These are phyloP conservation scores for Lithospermum erythrorhizon DNA, from an alignment of 257 asterid species.

Conservation along the genomic window DNA sequence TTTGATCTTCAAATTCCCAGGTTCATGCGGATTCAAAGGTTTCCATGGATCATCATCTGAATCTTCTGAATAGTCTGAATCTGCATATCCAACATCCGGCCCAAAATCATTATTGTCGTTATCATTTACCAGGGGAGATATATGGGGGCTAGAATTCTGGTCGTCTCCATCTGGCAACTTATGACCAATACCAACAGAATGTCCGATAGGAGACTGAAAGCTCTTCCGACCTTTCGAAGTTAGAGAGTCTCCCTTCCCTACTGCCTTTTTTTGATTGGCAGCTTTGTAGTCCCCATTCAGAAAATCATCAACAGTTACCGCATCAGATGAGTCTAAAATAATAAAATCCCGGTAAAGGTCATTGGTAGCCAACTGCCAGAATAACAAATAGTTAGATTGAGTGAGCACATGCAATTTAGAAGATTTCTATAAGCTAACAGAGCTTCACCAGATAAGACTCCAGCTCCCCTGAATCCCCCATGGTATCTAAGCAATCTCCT, in stretches of 20 bases:
- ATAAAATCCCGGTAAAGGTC: conserved; percentile 84
- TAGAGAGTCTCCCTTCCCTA: conserved; percentile 29
- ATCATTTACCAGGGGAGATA: conserved; percentile 29
- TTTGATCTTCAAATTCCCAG: conserved; percentile 72
- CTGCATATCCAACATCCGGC: conserved; percentile 35
- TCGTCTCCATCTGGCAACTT: conserved; percentile 39
- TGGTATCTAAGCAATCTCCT: conserved; percentile 87
- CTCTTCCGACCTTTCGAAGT: conserved; percentile 43
- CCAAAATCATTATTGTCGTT: conserved; percentile 28
- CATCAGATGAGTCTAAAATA: conserved; percentile 71
- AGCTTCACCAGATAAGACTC: conserved; percentile 79
- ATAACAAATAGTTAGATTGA: conserved; percentile 7
- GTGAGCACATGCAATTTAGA: conserved; percentile 4
- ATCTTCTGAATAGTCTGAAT: conserved; percentile 33
- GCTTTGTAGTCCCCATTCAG: conserved; percentile 29
- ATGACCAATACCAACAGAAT: conserved; percentile 38
- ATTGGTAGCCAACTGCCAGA: conserved; percentile 67
- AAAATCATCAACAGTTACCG: conserved; percentile 48
- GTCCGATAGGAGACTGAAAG: conserved; percentile 50
- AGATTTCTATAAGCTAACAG: conserved; percentile 5
- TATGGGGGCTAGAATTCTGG: conserved; percentile 29
- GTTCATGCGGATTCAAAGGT: conserved; percentile 88
- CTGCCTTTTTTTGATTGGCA: conserved; percentile 30
- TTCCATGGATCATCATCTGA: conserved; percentile 85
- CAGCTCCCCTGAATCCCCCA: conserved; percentile 78